Evolutionary conservation across 192 early-diverging fungal genomes (phyloP).

Genomic region (Allomyces arbusculus): DNA sequence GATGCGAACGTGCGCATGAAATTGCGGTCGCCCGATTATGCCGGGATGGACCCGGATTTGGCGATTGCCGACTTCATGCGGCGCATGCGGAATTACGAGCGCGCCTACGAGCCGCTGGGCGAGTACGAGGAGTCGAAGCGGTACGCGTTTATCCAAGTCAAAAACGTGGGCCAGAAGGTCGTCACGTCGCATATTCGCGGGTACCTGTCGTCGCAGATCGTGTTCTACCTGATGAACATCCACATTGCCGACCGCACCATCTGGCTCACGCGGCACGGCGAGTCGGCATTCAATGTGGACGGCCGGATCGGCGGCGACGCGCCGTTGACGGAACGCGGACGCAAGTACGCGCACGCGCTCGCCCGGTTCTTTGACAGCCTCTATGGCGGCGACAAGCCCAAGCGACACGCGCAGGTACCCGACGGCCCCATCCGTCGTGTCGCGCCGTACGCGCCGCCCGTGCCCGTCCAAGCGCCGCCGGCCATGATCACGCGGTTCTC

Average conservation of each 20-base stretch:
- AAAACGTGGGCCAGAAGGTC: constrained; percentile 39
- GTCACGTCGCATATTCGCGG: constrained; percentile 88
- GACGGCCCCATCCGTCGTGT: too few relatives aligned
- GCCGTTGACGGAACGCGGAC: constrained; percentile 49
- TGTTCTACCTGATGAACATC: constrained; percentile 98
- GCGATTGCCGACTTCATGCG: constrained; percentile 72
- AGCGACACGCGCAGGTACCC: too few relatives aligned
- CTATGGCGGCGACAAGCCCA: not conserved
- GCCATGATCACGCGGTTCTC: too few relatives aligned
- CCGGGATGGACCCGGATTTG: constrained; percentile 51
- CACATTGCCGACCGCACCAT: constrained; percentile 41
- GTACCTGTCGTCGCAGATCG: constrained; percentile 76
- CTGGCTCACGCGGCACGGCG: constrained; percentile 85
- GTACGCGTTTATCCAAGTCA: constrained; percentile 80
- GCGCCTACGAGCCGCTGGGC: constrained; percentile 66
- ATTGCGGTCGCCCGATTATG: constrained; percentile 84
- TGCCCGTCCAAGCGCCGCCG: too few relatives aligned
- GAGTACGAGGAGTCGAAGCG: constrained; percentile 63
- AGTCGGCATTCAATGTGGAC: constrained; percentile 62
- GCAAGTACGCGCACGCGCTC: constrained; percentile 51
- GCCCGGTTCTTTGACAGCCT: constrained; percentile 42
- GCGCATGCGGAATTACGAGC: constrained; percentile 79
- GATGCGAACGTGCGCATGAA: constrained; percentile 76
- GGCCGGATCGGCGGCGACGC: constrained; percentile 80
- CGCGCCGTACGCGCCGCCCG: too few relatives aligned